Evolutionary conservation across 75 land plant species (phyloP), one percentile per base, ranked within the genome.

Genomic region (Picea glauca): DNA sequence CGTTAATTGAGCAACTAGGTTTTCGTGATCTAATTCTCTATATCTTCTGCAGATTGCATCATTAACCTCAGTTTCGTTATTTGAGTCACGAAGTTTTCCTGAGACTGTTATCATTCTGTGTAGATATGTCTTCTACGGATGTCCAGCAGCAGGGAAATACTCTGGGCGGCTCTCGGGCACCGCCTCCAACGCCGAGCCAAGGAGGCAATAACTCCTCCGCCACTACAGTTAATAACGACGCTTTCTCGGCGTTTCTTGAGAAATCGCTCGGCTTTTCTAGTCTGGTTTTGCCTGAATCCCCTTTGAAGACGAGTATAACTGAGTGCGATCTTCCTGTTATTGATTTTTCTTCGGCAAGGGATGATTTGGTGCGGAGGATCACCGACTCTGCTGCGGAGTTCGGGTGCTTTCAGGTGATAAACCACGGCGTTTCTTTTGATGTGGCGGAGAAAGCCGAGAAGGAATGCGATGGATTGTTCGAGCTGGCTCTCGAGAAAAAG

Each of bases 211-310:
- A 2, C 18, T 74, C 76, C 11, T 40, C 72, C 2, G 46, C 6
- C 46, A 61, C 62, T 3, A 57, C 54, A 6, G 33, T 56, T 13
- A 74, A 74, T 17, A 74, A 21, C 59, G 76, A 74, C 13, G 59
- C 76, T 54, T 57, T 57, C 32, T 74, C 76, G 0, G 59, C 59
- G 59, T 74, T 74, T 57, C 21, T 74, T 11, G 59, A 74, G 35
- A 74, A 21, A 15, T 74, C 60, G 5, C 17, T 74, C 15, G 59
- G 60, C 58, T 3, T 74, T 54, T n/a, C 59, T 4, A 57, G 21
- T 54, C 54, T 74, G 76, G 76, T 74, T 74, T 57, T 74, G 59
- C 33, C 76, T 9, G 76, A 74, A 23, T 23, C 76, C 2, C 60
- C 59, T 50, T 2, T 23, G 26, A 57, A 26, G 17, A 2, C 58